Evolutionary conservation across 805 yeast genomes (phyloP).

Genomic region (Pichia scutulata): DNA sequence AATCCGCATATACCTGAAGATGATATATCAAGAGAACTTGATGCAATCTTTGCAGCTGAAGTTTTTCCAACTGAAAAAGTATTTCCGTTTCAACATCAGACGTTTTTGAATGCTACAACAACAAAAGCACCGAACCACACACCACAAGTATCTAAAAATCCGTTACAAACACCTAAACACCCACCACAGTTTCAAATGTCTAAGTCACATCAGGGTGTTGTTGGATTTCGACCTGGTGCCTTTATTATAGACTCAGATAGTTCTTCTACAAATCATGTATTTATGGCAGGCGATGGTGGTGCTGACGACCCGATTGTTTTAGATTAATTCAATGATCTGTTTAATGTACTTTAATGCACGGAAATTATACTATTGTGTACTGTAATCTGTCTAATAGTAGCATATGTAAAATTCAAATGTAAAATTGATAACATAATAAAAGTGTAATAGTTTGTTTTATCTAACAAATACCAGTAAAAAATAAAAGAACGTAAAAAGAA

Average conservation of each 20-base stretch:
- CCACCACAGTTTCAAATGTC: not conserved
- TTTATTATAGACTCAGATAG: not conserved
- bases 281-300: conserved; percentile 26
- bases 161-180: not conserved
- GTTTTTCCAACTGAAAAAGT: not conserved
- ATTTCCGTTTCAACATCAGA: not conserved
- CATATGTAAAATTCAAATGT: too few species aligned
- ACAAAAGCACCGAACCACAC: too few species aligned
- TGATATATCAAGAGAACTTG: conserved; percentile 9
- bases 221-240: conserved; percentile 7
- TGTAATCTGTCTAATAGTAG: too few species aligned
- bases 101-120: not conserved
- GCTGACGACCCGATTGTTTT: conserved; percentile 28
- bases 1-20: not conserved
- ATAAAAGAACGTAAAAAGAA: too few species aligned
- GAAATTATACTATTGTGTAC: too few species aligned
- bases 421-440: too few species aligned
- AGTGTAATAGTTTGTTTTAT: too few species aligned
- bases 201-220: conserved; percentile 1
- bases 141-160: too few species aligned
- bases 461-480: too few species aligned
- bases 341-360: not conserved
- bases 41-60: conserved; percentile 7
- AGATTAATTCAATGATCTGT: conserved; percentile 13
- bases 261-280: conserved; percentile 14